A percentile compares a stretch with the other conserved stretches of the same genome.
Conservation (phyloP, 495 filamentous ascomycete genomes). For the Penicillium subrubescens region DNA sequence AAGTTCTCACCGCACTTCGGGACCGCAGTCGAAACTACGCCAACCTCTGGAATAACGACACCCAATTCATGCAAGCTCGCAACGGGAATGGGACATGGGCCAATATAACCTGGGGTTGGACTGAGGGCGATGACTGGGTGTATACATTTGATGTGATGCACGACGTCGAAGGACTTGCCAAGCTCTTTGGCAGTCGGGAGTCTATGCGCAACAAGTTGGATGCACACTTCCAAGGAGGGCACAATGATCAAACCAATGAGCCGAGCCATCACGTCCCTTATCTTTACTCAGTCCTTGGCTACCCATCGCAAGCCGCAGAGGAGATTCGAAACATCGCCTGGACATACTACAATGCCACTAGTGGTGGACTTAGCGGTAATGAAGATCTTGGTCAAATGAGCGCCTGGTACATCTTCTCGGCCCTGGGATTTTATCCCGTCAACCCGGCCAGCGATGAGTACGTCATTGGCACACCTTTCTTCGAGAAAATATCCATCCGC, state of each 20-base stretch:
- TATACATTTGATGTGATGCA: slow-evolving; percentile 37
- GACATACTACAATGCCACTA: slow-evolving; percentile 33
- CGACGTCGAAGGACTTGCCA: slow-evolving; percentile 24
- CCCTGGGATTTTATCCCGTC: slow-evolving; percentile 32
- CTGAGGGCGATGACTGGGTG: slow-evolving; percentile 33
- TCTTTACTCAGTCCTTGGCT: slow-evolving; percentile 28
- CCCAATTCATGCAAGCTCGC: slow-evolving; percentile 33
- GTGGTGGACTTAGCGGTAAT: slow-evolving; percentile 30
- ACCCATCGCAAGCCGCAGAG: slow-evolving; percentile 23
- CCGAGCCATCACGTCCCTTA: slow-evolving; percentile 34
- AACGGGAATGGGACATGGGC: slow-evolving; percentile 33
- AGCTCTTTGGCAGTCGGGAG: slow-evolving; percentile 24
- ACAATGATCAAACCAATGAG: slow-evolving; percentile 34
- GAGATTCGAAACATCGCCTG: slow-evolving; percentile 25
- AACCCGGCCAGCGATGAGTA: slow-evolving; percentile 33
- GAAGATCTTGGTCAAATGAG: slow-evolving; percentile 36
- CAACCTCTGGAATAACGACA: slow-evolving; percentile 31
- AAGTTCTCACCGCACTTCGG: slow-evolving; percentile 9
- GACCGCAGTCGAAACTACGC: slow-evolving; percentile 25
- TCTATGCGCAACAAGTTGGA: slow-evolving; percentile 26
- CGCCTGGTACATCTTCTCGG: slow-evolving; percentile 33
- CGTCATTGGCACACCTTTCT: slow-evolving; percentile 28
- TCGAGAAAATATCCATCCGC: slow-evolving; percentile 27
- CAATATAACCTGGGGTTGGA: slow-evolving; percentile 29
- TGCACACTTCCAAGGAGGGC: slow-evolving; percentile 29